Base-by-base conservation (phyloP, 2,329 filamentous ascomycete species). In the Fusarium torulosum region DNA sequence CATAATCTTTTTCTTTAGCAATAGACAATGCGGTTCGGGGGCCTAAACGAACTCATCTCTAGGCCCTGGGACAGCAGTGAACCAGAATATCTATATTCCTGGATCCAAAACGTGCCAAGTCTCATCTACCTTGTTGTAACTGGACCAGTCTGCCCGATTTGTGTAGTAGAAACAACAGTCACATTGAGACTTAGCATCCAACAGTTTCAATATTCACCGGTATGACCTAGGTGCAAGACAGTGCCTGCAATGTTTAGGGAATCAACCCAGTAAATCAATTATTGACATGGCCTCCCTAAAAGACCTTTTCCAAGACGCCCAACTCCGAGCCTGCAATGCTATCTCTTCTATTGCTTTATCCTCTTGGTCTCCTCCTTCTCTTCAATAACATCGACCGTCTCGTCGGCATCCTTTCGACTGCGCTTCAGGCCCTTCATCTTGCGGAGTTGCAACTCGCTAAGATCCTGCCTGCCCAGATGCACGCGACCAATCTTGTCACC, bases 391-490 rank as follows among this genome's bases (percentile, higher is more conserved):
- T 82, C 83, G 59, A 80, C 84, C 60, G 82, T 82, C 17, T 74
- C 82, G 6, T 81, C 83, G n/a, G 52, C 59, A 51, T 86, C 87
- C 66, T 89, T 89, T 54, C 93, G 88, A 68, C 86, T 89, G 70
- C 96, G 86, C 88, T 98, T 99, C 71, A 99, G 80, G 71, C 94
- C 96, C 89, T 99, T 99, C 94, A 99, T 98, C 88, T 99, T 99
- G 76, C 96, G 90, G 53, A 94, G 96, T 84, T 99, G 96, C 79
- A 99, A 80, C 73, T 91, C 87, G 76, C 84, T 85, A 60, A 99
- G 86, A 81, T 99, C 94, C 81, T 97, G 94, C 83, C 91, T 93
- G 75, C 92, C 93, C 62, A 97, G 81, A 79, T 99, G 96, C 67
- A 99, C 91, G 72, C 94, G 90, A 67, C 95, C 96, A 68, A 98